Percentiles rank a stretch among this genome's conserved stretches.
Conservation (phyloP, 371 early-diverging fungal genomes). For the Syncephalis fuscata region DNA sequence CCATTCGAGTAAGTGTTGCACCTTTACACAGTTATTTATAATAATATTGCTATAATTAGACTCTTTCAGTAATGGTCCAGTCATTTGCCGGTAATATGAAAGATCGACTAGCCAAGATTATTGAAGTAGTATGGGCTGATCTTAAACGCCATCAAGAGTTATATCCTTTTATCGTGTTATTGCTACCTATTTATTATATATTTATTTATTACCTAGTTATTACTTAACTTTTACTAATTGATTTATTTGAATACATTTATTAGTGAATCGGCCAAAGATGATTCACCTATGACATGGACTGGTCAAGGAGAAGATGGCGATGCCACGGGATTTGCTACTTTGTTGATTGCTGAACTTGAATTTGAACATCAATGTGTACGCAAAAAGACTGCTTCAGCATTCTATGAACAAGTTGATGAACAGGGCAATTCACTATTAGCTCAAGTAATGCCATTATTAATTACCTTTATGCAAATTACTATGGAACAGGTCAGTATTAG, state of each 20-base stretch:
- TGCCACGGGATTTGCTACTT: slow-evolving; percentile 44
- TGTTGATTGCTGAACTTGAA: slow-evolving; percentile 54
- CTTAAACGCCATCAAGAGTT: slow-evolving; percentile 8
- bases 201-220: too few species aligned
- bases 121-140: slow-evolving; percentile 18
- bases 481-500: not conserved
- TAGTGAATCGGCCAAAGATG: slow-evolving; percentile 13
- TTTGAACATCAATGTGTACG: too few species aligned
- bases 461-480: not conserved
- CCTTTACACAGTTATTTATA: too few species aligned
- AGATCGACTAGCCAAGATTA: slow-evolving; percentile 1
- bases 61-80: too few species aligned
- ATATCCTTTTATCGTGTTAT: slow-evolving; percentile 6
- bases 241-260: not conserved
- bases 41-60: too few species aligned
- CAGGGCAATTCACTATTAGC: not conserved
- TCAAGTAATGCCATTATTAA: not conserved
- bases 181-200: slow-evolving; percentile 6
- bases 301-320: slow-evolving; percentile 43
- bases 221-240: not conserved
- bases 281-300: slow-evolving; percentile 12
- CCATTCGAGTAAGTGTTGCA: too few species aligned
- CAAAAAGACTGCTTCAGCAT: too few species aligned
- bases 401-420: too few species aligned
- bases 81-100: too few species aligned